phyloP scores from a whole-genome alignment of 176 grass and related monocot species.

The Juncus inflexus region DNA sequence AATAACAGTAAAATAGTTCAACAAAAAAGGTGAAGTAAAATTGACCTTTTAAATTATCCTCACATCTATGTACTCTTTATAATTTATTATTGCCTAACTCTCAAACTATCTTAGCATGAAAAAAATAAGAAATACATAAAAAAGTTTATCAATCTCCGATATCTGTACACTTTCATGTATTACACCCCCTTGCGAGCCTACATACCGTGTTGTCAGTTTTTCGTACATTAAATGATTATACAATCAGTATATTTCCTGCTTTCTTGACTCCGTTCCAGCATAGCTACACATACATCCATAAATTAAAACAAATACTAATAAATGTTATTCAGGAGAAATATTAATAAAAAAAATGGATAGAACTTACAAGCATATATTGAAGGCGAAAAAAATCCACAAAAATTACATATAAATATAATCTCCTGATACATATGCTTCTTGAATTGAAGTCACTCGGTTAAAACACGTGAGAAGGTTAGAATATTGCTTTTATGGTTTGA shows the following conservation, averaged over 20 bases:
- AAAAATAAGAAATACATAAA: constrained; percentile 48
- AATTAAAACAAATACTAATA: background rate
- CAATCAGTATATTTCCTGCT: background rate
- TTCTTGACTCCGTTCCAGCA: constrained; percentile 15
- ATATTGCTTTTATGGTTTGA: constrained; percentile 53
- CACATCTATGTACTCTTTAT: constrained; percentile 53
- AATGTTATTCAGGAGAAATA: background rate
- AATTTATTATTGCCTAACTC: constrained; percentile 54
- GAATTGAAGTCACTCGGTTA: constrained; percentile 31
- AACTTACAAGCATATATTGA: constrained; percentile 51
- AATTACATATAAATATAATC: constrained; percentile 22
- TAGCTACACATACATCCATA: constrained; percentile 6
- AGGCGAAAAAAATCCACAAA: constrained; percentile 43
- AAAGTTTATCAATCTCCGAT: constrained; percentile 24
- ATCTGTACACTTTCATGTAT: constrained; percentile 82
- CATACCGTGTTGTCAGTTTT: constrained; percentile 21
- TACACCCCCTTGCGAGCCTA: constrained; percentile 4
- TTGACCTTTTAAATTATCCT: constrained; percentile 25
- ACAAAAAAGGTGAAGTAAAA: background rate
- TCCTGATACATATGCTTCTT: constrained; percentile 19
- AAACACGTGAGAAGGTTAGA: constrained; percentile 43
- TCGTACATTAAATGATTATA: constrained; percentile 3
- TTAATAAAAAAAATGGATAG: background rate
- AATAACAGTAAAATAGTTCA: constrained; percentile 1
- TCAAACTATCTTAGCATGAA: constrained; percentile 36